Evolutionary conservation across 2,329 filamentous ascomycete genomes (phyloP).

Genomic region (Fusarium sp.): DNA sequence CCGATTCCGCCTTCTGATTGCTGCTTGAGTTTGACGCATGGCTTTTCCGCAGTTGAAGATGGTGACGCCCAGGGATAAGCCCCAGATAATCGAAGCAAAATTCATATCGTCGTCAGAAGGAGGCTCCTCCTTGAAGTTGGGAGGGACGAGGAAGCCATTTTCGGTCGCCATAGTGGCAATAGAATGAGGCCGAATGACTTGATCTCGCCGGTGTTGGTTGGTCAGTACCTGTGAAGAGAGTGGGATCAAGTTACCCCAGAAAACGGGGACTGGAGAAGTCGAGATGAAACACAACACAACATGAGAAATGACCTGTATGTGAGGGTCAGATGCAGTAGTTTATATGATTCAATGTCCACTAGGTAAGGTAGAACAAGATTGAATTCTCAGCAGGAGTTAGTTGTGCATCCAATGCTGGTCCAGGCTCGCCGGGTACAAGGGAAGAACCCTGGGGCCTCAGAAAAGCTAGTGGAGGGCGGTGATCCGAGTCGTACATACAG

Average conservation of each 20-base stretch:
- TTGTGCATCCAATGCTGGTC: constrained; percentile 1
- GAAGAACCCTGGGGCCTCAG: constrained; percentile 3
- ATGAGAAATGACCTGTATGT: background rate
- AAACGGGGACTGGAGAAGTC: background rate
- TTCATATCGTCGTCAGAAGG: constrained; percentile 32
- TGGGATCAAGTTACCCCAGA: background rate
- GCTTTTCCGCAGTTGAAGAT: constrained; percentile 39
- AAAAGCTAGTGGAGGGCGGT: constrained; percentile 26
- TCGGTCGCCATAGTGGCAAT: constrained; percentile 9
- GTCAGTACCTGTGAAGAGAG: background rate
- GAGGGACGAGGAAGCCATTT: constrained; percentile 36
- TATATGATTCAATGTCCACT: background rate
- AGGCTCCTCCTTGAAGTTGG: constrained; percentile 17
- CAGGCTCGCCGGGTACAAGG: constrained; percentile 26
- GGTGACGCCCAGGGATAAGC: constrained; percentile 33
- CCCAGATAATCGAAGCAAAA: constrained; percentile 38
- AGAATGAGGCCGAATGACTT: background rate
- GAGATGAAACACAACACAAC: background rate
- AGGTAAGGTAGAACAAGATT: background rate
- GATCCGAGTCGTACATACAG: constrained; percentile 31
- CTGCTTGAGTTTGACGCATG: constrained; percentile 25
- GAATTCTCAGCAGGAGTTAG: background rate
- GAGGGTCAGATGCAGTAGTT: background rate
- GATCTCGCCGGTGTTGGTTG: background rate
- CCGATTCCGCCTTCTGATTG: constrained; percentile 25